Evolutionary conservation across 306 rosid species (phyloP), one percentile per base, ranked within the genome.

Genomic region (Myrica gale): DNA sequence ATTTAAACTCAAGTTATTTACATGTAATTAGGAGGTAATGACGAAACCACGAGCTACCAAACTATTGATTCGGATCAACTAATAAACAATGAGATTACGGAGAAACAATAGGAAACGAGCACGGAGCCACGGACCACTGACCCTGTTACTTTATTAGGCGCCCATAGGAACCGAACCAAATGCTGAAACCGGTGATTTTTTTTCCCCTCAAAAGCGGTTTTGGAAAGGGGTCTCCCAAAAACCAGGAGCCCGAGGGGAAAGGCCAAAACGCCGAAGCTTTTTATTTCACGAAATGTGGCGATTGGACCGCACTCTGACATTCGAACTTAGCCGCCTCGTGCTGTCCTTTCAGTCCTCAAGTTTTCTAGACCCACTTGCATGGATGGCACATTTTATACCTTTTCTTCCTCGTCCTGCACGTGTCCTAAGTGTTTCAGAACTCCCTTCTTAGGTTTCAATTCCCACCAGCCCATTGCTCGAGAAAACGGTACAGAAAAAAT

Each of bases 201-300:
- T 5, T 9, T 52, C 4, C 2, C 9, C 32, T 26, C 1, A 0
- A 52, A 16, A 65, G 68, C 66, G 68, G 76, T 23, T 41, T 77
- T 61, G 43, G n/a, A 17, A 69, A 58, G n/a, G 68, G 68, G 53
- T 46, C 67, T 86, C 96, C 96, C 88, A 90, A 72, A 86, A 90
- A 85, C 75, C 85, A 82, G 96, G 92, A 90, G 89, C 72, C 72
- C 6, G 53, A 75, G 48, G 2, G 37, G 37, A 32, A 32, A 32
- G 3, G 37, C 3, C 2, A 32, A 2, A 32, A 26, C 1, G 37
- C 3, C 3, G 37, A 32, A 2, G 3, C 48, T 51, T 67, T 71
- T 71, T 65, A 66, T 76, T 85, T 88, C 91, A 74, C 86, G 44
- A 41, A 72, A 71, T 71, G 76, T 82, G 85, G 82, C 77, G 61